These are phyloP conservation scores for Botrytis tulipae DNA, from an alignment of 2,329 filamentous ascomycete species.

Conservation along the genomic window DNA sequence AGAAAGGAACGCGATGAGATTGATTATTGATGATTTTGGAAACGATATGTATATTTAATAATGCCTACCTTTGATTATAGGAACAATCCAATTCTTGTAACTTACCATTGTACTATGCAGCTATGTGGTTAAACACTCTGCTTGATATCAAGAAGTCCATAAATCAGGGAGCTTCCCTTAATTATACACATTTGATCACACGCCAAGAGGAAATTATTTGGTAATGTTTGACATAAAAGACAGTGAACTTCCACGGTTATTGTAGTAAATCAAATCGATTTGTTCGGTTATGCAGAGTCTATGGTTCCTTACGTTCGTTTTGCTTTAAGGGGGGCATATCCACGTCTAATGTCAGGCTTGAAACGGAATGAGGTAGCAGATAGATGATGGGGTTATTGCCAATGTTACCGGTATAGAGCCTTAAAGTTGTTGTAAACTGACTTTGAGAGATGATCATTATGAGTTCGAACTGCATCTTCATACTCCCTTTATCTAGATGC, in stretches of 20 bases:
- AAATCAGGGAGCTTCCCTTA: background rate
- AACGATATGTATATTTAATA: background rate
- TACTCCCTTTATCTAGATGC: too few relatives aligned
- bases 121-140: too few relatives aligned
- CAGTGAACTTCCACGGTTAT: background rate
- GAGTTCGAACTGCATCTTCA: fast-evolving
- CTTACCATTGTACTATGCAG: background rate
- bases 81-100: background rate
- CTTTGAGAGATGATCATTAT: background rate
- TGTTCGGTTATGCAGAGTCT: background rate
- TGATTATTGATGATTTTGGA: background rate
- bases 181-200: background rate
- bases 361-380: background rate
- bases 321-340: background rate
- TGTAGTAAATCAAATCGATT: background rate
- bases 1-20: background rate
- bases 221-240: too few relatives aligned
- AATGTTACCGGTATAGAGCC: too few relatives aligned
- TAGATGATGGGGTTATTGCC: background rate
- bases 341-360: background rate
- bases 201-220: background rate
- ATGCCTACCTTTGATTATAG: background rate
- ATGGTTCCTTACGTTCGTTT: background rate
- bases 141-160: background rate
- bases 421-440: background rate